These are phyloP conservation scores for Atkinsonella hypoxylon DNA, from an alignment of 2,329 filamentous ascomycete species.

Conservation along the genomic window DNA sequence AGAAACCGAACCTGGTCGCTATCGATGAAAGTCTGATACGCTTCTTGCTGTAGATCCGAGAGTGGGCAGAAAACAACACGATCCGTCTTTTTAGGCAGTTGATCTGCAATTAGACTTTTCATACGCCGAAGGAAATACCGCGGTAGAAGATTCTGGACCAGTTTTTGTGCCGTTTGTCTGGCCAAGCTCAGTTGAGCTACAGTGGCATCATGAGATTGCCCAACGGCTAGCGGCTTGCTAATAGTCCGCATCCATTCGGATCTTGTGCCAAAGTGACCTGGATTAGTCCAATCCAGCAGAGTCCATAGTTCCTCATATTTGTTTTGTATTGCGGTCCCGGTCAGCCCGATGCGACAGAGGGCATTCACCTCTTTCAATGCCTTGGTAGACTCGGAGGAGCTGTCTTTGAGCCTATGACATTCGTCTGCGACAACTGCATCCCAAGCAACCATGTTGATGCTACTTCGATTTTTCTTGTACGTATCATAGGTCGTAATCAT, in stretches of 20 bases:
- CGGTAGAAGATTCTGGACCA: constrained; percentile 73
- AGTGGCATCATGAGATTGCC: constrained; percentile 88
- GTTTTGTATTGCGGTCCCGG: constrained; percentile 94
- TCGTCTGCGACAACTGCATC: constrained; percentile 92
- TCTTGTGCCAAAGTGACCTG: constrained; percentile 53
- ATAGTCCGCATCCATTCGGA: constrained; percentile 71
- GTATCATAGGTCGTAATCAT: constrained; percentile 92
- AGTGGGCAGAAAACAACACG: constrained; percentile 90
- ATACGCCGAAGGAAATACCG: constrained; percentile 84
- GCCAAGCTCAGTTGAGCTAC: constrained; percentile 69
- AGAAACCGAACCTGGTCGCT: constrained; percentile 60
- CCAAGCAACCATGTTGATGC: constrained; percentile 79
- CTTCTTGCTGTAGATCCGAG: constrained; percentile 65
- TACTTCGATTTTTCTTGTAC: constrained; percentile 63
- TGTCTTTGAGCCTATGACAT: constrained; percentile 80
- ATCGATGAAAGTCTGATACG: constrained; percentile 68
- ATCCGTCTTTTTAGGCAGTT: constrained; percentile 90
- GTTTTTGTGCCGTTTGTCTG: constrained; percentile 67
- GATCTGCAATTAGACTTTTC: constrained; percentile 83
- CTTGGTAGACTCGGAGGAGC: constrained; percentile 62
- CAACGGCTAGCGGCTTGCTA: constrained; percentile 66
- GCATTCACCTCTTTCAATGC: constrained; percentile 87
- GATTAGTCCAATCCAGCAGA: constrained; percentile 90
- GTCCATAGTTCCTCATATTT: constrained; percentile 97
- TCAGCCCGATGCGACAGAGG: constrained; percentile 83